Base-by-base conservation (phyloP, 2,329 filamentous ascomycete species). In the Madurella mycetomatis region DNA sequence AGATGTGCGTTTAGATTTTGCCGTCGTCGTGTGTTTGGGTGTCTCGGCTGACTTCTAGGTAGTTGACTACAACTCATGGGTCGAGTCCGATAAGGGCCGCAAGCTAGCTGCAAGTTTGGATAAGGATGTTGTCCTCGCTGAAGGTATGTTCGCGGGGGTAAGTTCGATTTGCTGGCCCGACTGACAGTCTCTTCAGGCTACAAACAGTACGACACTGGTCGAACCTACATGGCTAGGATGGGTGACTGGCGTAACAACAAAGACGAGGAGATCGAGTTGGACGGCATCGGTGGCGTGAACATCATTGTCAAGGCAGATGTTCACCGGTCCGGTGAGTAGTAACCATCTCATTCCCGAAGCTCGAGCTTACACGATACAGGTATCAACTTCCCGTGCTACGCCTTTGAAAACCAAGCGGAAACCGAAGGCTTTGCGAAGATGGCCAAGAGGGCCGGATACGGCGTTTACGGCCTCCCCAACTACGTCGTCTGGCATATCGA, bases 51-150 rank as follows among this genome's bases (percentile, higher is more conserved):
- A 70, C 54, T 30, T 16, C 51, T 41, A 39, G 34, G 37, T 57
- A 94, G 90, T 97, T 68, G 94, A 99, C 70, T 99, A 99, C 77
- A 99, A 99, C 73, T 97, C 94, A 1, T 99, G 94, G 94, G 83
- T 95, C 64, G 94, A 99, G 74, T 92, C 92, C 9, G 86, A 92
- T 49, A 88, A 92, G 71, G 91, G 82, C 46, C 82, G 87, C 55
- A 87, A 85, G 66, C 80, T 97, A 51, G 79, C 86, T n/a, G 75
- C 80, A 5, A 83, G 76, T 50, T 78, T 97, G 17, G 81, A 87
- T 62, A 92, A 90, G 68, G 85, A 96, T 65, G 78, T 88, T 18
- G 80, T 99, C 55, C 79, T 99, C 31, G 94, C 90, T 19, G 94
- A 99, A 80, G 94, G 88, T 88, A 72, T n/a, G 67, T 54, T 31